Conservation (phyloP, 495 filamentous ascomycete genomes). For the Penicillium psychrofluorescens region DNA sequence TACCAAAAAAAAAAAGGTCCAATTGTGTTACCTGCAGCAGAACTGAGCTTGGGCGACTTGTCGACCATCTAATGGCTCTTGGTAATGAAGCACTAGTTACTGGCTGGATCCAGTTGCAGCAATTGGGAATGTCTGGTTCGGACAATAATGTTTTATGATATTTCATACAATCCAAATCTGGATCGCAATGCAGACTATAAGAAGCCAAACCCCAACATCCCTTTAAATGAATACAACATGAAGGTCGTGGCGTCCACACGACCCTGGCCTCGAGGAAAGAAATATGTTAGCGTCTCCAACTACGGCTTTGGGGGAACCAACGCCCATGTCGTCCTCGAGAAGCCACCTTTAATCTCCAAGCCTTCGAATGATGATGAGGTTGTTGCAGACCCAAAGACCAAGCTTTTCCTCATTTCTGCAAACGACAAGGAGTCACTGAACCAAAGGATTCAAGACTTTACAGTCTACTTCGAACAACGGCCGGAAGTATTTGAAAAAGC, state of each 20-base stretch:
- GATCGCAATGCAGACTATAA: slow-evolving; percentile 17
- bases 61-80: not conserved
- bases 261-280: slow-evolving; percentile 18
- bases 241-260: slow-evolving; percentile 16
- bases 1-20: not conserved
- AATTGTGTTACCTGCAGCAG: not conserved
- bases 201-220: slow-evolving; percentile 23
- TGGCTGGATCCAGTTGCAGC: no score
- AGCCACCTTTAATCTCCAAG: not conserved
- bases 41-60: not conserved
- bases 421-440: no score
- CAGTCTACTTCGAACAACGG: no score
- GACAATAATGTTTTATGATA: no score
- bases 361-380: slow-evolving; percentile 1
- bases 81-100: no score
- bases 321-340: slow-evolving; percentile 48
- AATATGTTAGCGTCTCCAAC: slow-evolving; percentile 51
- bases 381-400: slow-evolving; percentile 4
- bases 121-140: no score
- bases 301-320: slow-evolving; percentile 63
- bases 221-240: slow-evolving; percentile 13
- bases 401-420: not conserved
- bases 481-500: no score
- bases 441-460: no score
- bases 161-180: no score